These are phyloP conservation scores for Suillus lakei DNA, from an alignment of 768 basidiomycete species.

Conservation along the genomic window DNA sequence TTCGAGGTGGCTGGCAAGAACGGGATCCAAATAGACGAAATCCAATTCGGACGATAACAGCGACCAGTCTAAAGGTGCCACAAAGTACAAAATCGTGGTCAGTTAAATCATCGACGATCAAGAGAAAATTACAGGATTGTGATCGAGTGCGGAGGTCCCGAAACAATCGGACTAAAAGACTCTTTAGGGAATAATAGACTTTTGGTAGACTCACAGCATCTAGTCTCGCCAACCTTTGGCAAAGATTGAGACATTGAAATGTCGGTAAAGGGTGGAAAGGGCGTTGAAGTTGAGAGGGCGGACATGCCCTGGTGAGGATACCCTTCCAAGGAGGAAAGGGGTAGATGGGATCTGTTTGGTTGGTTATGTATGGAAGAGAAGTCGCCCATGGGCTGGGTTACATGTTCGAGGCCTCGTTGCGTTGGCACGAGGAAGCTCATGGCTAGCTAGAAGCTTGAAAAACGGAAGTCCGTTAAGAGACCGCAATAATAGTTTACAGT, in stretches of 20 bases:
- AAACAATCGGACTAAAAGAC: slow-evolving; percentile 14
- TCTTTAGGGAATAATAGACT: slow-evolving; percentile 20
- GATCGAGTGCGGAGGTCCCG: slow-evolving; percentile 26
- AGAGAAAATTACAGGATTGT: slow-evolving; percentile 15
- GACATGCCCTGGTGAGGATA: slow-evolving; percentile 39
- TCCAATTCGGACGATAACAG: slow-evolving; percentile 75
- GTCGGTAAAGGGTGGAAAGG: slow-evolving; percentile 32
- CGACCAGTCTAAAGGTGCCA: slow-evolving; percentile 67
- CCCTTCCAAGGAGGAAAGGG: slow-evolving; percentile 43
- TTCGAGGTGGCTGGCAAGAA: slow-evolving; percentile 71
- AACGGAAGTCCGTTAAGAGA: slow-evolving; percentile 22
- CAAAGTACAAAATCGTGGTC: slow-evolving; percentile 16
- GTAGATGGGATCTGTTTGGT: slow-evolving; percentile 37
- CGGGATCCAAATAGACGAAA: slow-evolving; percentile 86
- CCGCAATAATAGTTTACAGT: slow-evolving; percentile 24
- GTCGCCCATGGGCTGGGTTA: slow-evolving; percentile 30
- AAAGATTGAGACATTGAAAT: slow-evolving; percentile 43
- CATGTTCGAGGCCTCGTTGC: slow-evolving; percentile 36
- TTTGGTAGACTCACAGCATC: slow-evolving; percentile 66
- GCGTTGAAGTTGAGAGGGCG: slow-evolving; percentile 30
- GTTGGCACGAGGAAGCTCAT: slow-evolving; percentile 42
- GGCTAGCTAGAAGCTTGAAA: slow-evolving; percentile 22
- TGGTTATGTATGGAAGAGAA: slow-evolving; percentile 38
- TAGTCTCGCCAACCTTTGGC: slow-evolving; percentile 71
- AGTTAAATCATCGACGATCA: slow-evolving; percentile 20